These are phyloP conservation scores for Trapa bicornis DNA, from an alignment of 345 rosid genomes.

Conservation along the genomic window DNA sequence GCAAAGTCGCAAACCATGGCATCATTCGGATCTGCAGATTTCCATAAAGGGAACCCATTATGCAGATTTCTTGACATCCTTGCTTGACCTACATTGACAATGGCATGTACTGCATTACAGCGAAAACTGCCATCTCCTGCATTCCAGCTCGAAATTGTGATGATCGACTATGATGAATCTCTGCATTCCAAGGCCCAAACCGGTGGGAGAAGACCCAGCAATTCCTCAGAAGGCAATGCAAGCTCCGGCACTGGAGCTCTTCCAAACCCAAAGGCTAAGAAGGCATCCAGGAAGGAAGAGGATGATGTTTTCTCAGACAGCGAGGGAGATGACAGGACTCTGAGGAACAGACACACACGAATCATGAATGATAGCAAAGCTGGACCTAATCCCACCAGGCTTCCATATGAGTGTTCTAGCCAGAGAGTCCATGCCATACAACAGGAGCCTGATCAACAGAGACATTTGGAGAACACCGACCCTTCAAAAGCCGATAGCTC, in stretches of 20 bases:
- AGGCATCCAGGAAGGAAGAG: neutral
- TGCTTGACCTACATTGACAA: neutral
- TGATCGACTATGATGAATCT: constrained; percentile 39
- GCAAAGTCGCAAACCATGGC: no score
- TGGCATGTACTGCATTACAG: constrained; percentile 21
- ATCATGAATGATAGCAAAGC: constrained; percentile 8
- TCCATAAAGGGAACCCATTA: no score
- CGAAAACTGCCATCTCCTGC: constrained; percentile 87
- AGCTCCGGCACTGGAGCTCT: constrained; percentile 13
- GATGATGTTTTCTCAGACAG: constrained; percentile 72
- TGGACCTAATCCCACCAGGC: constrained; percentile 15
- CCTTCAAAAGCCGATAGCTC: neutral
- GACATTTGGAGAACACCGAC: neutral
- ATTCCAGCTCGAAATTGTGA: constrained; percentile 72
- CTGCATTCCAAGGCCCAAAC: constrained; percentile 22
- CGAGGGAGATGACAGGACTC: constrained; percentile 23
- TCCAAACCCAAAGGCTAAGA: constrained; percentile 15
- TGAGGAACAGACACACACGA: constrained; percentile 19
- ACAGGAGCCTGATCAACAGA: constrained; percentile 7
- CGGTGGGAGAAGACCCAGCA: constrained; percentile 8
- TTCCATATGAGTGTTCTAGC: neutral
- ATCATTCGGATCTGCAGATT: no score
- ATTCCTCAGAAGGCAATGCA: constrained; percentile 14
- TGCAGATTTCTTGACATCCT: neutral
- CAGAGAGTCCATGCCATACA: neutral